Conservation (phyloP, 768 basidiomycete genomes). For the Daedaleopsis sinensis region DNA sequence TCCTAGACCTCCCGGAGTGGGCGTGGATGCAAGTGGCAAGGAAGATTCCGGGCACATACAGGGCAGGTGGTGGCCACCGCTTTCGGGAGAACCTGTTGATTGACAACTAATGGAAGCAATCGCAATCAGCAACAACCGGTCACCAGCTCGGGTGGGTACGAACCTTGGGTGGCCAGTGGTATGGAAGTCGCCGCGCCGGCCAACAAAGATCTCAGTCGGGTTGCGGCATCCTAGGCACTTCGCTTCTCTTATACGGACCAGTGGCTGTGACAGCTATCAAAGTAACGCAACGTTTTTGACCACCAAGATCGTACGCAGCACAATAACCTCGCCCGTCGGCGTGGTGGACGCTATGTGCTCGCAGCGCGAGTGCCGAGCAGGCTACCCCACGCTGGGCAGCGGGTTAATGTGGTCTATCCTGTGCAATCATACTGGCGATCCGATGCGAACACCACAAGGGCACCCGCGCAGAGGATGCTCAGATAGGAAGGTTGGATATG, state of each 20-base stretch:
- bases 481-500: conserved; percentile 7
- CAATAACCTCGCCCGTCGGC: conserved; percentile 1
- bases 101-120: background rate
- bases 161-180: background rate
- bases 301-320: background rate
- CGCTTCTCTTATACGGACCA: background rate
- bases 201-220: background rate
- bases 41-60: background rate
- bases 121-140: conserved; percentile 1
- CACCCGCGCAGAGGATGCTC: conserved; percentile 3
- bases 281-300: background rate
- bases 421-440: background rate
- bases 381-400: background rate
- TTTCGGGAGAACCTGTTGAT: background rate
- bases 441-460: background rate
- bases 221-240: background rate
- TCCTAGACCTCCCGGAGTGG: background rate
- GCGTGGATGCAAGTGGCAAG: background rate
- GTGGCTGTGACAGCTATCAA: conserved; percentile 15
- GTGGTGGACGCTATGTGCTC: background rate
- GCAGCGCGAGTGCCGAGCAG: background rate
- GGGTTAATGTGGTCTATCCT: background rate
- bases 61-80: background rate
- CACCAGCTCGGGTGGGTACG: background rate
- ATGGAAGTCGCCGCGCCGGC: conserved; percentile 8